Conservation (phyloP, 2,329 filamentous ascomycete genomes). For the Neonectria neomacrospora region DNA sequence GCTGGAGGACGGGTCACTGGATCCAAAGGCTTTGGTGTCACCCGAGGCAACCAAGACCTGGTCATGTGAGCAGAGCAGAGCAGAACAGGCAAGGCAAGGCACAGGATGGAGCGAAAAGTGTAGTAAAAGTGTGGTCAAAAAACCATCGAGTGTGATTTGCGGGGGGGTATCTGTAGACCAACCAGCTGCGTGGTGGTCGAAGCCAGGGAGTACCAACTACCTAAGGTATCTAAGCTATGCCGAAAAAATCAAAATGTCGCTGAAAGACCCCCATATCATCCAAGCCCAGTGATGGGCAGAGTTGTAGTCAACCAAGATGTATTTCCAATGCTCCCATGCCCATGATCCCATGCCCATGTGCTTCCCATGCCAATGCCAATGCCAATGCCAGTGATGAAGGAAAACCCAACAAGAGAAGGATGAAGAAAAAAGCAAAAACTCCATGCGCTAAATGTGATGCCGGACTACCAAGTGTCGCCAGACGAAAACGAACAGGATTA, state of each 20-base stretch:
- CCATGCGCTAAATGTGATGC: constrained; percentile 22
- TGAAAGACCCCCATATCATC: constrained; percentile 11
- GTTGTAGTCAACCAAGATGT: constrained; percentile 12
- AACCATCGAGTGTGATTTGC: constrained; percentile 19
- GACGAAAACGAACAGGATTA: constrained; percentile 23
- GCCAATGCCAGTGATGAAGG: constrained; percentile 4
- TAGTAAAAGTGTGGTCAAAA: constrained; percentile 12
- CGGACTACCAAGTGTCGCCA: constrained; percentile 1
- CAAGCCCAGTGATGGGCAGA: constrained; percentile 20
- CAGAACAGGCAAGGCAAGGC: not conserved
- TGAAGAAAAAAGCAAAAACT: constrained; percentile 9
- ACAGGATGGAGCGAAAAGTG: not conserved
- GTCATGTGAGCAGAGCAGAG: constrained; percentile 11
- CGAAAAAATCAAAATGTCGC: constrained; percentile 6
- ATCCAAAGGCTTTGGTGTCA: constrained; percentile 4
- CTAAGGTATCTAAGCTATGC: constrained; percentile 30
- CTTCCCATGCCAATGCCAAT: constrained; percentile 6
- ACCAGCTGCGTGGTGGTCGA: constrained; percentile 14
- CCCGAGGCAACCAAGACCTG: constrained; percentile 17
- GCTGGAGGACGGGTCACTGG: constrained; percentile 11
- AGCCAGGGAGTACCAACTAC: constrained; percentile 18
- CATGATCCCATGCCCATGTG: constrained; percentile 1
- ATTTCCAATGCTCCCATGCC: constrained; percentile 22
- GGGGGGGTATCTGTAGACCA: constrained; percentile 22
- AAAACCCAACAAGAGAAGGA: not conserved